Evolutionary conservation across 345 rosid genomes (phyloP), one percentile per base, ranked within the genome.

Genomic region (Bruguiera gymnorhiza): DNA sequence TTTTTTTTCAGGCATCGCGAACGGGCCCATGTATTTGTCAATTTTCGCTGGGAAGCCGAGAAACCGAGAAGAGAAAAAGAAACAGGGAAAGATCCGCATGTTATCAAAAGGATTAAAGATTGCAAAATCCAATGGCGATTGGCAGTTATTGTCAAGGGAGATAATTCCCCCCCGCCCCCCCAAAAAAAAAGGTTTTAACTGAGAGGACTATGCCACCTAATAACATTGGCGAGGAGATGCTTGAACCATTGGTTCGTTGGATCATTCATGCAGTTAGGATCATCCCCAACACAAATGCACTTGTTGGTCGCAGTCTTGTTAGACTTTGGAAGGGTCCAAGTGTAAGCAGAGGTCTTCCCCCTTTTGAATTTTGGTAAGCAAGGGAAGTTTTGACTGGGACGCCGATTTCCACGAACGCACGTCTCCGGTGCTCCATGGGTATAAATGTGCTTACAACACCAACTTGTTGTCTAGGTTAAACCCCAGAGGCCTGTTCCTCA

Each of bases 231-330:
- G n/a, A 13, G 4, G 16, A 64, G 63, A 26, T 66, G 50, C 32
- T 73, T 48, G 43, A 73, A 73, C 64, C 75, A 64, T 48, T 63
- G 75, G 20, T 30, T 57, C 10, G 62, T 57, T 20, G 69, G 62
- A 46, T 64, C 32, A 5, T 43, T 46, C 26, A 15, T 15, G 30
- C 67, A 70, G 6, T 51, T 9, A 7, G 36, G 61, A 32, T 70
- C 62, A 3, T 56, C 57, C 19, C 18, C 57, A 21, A 58, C 32
- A 2, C 60, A 64, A 65, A 32, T 31, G 37, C 75, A 72, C 20
- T 31, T 31, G 0, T 2, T 46, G 0, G 75, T 72, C 8, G 65
- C 15, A 46, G 65, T 65, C 57, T 32, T 72, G 31, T 26, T 20
- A 15, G 75, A 10, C 2, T 20, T 24, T 20, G 1, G 50, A 54